Percentiles rank a stretch among this genome's conserved stretches.
phyloP scores from a whole-genome alignment of 345 rosid species.

The Isatis tinctoria region DNA sequence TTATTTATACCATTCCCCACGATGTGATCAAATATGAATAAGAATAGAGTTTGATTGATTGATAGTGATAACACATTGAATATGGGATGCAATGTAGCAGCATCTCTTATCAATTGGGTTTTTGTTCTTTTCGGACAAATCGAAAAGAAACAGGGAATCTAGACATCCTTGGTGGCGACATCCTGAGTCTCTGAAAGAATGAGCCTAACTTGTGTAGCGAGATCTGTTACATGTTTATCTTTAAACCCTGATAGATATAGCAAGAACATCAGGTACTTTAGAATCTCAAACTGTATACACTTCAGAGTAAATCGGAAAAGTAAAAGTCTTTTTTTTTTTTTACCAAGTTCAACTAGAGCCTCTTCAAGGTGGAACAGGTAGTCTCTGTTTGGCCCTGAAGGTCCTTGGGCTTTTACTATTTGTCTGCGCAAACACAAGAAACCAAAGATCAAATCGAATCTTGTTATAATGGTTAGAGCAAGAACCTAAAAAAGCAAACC shows the following conservation, averaged over 20 bases:
- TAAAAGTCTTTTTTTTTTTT: background rate
- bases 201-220: conserved; percentile 61
- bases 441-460: background rate
- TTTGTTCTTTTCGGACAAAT: conserved; percentile 6
- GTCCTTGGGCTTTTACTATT: conserved; percentile 71
- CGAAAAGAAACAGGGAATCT: background rate
- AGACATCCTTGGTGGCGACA: background rate
- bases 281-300: background rate
- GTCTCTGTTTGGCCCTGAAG: conserved; percentile 94
- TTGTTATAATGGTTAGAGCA: background rate
- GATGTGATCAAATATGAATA: background rate
- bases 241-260: conserved; percentile 44
- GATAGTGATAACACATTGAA: conserved; percentile 8
- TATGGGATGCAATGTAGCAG: conserved; percentile 1
- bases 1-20: background rate
- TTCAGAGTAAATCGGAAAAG: background rate
- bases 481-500: background rate
- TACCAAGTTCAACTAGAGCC: conserved; percentile 64
- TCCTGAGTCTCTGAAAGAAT: conserved; percentile 38
- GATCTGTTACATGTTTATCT: conserved; percentile 72
- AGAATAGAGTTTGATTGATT: background rate
- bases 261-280: background rate
- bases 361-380: conserved; percentile 72
- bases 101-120: conserved; percentile 11
- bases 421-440: conserved; percentile 41